These are phyloP conservation scores for Trifolium subterraneum DNA, from an alignment of 306 rosid species.

Conservation along the genomic window DNA sequence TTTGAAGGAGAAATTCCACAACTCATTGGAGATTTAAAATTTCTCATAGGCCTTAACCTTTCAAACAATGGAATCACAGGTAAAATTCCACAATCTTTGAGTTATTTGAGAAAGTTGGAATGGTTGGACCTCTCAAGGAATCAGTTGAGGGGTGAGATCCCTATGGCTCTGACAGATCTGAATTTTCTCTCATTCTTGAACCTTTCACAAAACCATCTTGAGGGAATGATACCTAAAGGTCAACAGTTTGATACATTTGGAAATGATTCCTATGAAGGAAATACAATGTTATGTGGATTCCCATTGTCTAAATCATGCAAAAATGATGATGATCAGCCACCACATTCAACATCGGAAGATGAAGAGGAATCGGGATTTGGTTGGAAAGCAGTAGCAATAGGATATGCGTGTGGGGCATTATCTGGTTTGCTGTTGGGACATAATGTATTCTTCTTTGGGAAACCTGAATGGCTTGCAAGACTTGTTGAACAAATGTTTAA, in stretches of 20 bases:
- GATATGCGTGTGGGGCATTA: conserved; percentile 48
- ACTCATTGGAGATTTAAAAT: too few relatives aligned
- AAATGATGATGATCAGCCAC: not conserved
- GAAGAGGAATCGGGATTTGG: conserved; percentile 3
- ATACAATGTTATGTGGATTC: conserved; percentile 40
- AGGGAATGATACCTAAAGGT: conserved; percentile 48
- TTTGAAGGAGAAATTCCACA: too few relatives aligned
- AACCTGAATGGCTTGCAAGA: conserved; percentile 22
- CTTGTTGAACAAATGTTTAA: not conserved
- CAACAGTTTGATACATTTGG: conserved; percentile 47
- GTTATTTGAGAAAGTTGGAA: too few relatives aligned
- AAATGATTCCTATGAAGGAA: conserved; percentile 39
- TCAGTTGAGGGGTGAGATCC: not conserved
- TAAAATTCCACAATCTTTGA: conserved; percentile 40
- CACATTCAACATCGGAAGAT: not conserved
- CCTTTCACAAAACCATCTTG: conserved; percentile 44
- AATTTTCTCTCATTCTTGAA: not conserved
- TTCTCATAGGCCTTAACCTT: too few relatives aligned
- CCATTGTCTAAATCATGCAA: conserved; percentile 39
- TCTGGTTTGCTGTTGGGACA: conserved; percentile 39
- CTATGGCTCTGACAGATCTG: not conserved
- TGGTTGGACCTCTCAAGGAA: too few relatives aligned
- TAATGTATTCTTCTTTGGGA: conserved; percentile 1
- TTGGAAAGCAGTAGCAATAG: conserved; percentile 40
- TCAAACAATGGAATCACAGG: conserved; percentile 30